Base-by-base conservation (phyloP, 1,284 basidiomycete genomes). In the Cryptococcus sp. region DNA sequence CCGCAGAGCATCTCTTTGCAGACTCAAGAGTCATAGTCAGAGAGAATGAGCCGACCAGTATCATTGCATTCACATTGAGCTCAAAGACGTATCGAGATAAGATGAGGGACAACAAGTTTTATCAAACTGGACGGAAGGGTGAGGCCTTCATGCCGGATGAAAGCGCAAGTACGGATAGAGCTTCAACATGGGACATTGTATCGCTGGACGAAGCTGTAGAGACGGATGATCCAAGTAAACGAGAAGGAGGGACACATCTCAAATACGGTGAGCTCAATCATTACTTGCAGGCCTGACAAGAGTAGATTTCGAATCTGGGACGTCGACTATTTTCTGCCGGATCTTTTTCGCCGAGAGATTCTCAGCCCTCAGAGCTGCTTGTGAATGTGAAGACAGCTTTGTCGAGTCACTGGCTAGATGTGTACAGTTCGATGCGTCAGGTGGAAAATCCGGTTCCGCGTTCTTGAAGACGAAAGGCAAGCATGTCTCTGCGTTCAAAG, bases 311-410 rank as follows among this genome's bases (percentile, higher is more conserved):
- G 90, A 93, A 72, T 90, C 89, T 60, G 88, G 88, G 34, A 88
- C 88, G n/a, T 79, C 91, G 52, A 90, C 87, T n/a, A 92, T 96
- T 64, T 91, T 90, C 68, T 98, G 94, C 73, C 91, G 92, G 4
- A 88, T 98, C 61, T 84, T 98, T 55, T 98, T 93, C 72, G 92
- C 94, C 0, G 93, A 98, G 73, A 93, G 98, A 72, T 99, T 99
- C 65, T 94, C 98, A 66, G 91, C 91, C 4, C 78, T 99, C 45
- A 85, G 96, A 15, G 82, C 89, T 50, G 91, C 87, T 11, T 98
- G 95, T 65, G 90, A 91, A 60, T 97, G 93, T 70, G 90, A 95
- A 64, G 88, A 87, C 68, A 90, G 88, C 64, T 90, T 98, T 78
- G 84, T 98, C 47, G 93, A 97, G 71, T 94, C 90, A 1, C 80